Conservation (phyloP, 495 filamentous ascomycete genomes). For the Immersiella caudata region DNA sequence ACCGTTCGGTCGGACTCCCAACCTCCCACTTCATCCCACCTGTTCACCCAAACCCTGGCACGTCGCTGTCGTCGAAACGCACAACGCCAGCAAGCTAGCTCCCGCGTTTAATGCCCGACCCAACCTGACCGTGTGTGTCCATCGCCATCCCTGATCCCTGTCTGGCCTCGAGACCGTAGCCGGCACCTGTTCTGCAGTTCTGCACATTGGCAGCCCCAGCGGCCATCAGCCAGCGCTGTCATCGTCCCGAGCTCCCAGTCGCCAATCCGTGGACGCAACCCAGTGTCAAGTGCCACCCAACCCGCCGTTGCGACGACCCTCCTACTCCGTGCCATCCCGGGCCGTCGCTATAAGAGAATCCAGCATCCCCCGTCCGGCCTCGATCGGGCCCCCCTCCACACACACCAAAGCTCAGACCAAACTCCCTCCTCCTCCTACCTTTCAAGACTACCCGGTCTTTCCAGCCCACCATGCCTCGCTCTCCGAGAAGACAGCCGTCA, state of each 20-base stretch:
- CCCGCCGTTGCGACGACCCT: constrained; percentile 21
- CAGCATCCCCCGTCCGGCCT: constrained; percentile 18
- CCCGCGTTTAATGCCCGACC: constrained; percentile 46
- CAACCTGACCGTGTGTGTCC: constrained; percentile 28
- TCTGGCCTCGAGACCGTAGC: constrained; percentile 11
- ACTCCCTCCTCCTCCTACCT: constrained; percentile 9
- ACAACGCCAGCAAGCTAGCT: constrained; percentile 32
- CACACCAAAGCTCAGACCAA: constrained; percentile 16
- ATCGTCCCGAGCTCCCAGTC: constrained; percentile 23
- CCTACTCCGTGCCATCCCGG: not conserved
- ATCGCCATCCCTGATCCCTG: not conserved
- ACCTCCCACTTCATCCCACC: constrained; percentile 21
- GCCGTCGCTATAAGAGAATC: constrained; percentile 34
- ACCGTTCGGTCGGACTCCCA: not conserved
- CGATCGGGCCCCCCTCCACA: constrained; percentile 22
- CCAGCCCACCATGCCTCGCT: constrained; percentile 31
- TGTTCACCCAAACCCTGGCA: constrained; percentile 18
- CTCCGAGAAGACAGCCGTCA: constrained; percentile 38
- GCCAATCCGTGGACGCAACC: constrained; percentile 25
- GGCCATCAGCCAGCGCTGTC: constrained; percentile 12
- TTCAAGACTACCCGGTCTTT: constrained; percentile 7
- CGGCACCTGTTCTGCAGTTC: constrained; percentile 12
- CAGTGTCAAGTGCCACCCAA: constrained; percentile 24
- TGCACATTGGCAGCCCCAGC: constrained; percentile 28
- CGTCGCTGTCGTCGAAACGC: constrained; percentile 21